Percentiles rank a stretch among this genome's conserved stretches.
These are phyloP conservation scores for Trichodelitschia bisporula DNA, from an alignment of 495 filamentous ascomycete species.

Conservation along the genomic window DNA sequence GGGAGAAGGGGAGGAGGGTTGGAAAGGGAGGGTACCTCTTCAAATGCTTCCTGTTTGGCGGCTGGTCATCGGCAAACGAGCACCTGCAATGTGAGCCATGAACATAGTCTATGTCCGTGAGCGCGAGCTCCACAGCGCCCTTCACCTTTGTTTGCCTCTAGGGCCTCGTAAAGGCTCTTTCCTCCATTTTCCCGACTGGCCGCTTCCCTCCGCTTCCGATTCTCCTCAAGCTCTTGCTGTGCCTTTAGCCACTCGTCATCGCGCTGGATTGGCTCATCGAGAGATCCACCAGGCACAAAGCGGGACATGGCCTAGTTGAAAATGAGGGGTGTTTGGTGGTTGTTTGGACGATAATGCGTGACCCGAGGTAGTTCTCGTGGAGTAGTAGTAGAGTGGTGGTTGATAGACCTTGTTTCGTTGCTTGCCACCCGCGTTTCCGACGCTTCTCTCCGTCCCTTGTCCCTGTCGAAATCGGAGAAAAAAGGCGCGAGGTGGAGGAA, in stretches of 20 bases:
- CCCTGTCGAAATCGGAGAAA: too few relatives aligned
- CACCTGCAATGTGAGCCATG: conserved; percentile 29
- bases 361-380: not conserved
- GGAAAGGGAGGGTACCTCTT: conserved; percentile 30
- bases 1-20: not conserved
- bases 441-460: too few relatives aligned
- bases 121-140: too few relatives aligned
- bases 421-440: too few relatives aligned
- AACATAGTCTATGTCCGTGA: too few relatives aligned
- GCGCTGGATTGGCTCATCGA: conserved; percentile 26
- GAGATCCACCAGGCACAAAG: conserved; percentile 71
- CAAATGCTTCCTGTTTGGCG: conserved; percentile 90
- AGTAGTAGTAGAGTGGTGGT: not conserved
- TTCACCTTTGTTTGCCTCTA: conserved; percentile 87
- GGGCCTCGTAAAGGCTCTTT: conserved; percentile 59
- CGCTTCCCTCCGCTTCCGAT: conserved; percentile 32
- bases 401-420: not conserved
- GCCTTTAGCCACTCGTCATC: conserved; percentile 56
- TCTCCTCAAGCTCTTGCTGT: conserved; percentile 51
- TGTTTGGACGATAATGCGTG: conserved; percentile 1
- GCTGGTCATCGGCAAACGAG: conserved; percentile 20
- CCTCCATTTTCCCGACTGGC: conserved; percentile 29
- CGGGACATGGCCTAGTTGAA: conserved; percentile 46
- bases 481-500: too few relatives aligned
- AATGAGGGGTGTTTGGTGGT: conserved; percentile 27